phyloP scores from a whole-genome alignment of 805 yeast genomes.

The Wickerhamiella alocasiicola region DNA sequence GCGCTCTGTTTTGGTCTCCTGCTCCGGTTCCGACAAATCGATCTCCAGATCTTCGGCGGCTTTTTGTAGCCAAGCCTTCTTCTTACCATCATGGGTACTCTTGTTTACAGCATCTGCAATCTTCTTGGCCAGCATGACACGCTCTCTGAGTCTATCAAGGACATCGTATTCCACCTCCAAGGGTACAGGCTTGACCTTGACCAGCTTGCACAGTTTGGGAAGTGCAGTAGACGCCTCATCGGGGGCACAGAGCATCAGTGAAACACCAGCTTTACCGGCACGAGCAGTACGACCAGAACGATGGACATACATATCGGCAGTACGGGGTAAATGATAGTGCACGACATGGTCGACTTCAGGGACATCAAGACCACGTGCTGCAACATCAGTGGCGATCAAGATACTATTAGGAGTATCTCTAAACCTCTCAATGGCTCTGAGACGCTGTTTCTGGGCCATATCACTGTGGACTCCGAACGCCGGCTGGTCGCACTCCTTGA shows the following conservation, averaged over 20 bases:
- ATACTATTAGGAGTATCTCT: constrained; percentile 37
- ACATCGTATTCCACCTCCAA: constrained; percentile 70
- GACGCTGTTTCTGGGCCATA: constrained; percentile 88
- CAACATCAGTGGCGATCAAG: constrained; percentile 89
- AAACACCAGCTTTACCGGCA: constrained; percentile 88
- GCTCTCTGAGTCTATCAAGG: constrained; percentile 52
- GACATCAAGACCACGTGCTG: constrained; percentile 95
- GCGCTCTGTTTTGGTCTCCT: constrained; percentile 16
- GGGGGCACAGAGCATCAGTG: constrained; percentile 84
- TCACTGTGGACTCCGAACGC: constrained; percentile 78
- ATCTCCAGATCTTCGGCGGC: constrained; percentile 92
- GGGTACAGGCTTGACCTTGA: constrained; percentile 42
- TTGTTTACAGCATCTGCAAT: constrained; percentile 63
- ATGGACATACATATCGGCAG: constrained; percentile 90
- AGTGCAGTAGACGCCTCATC: constrained; percentile 87
- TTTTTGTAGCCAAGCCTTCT: constrained; percentile 67
- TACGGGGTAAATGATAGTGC: constrained; percentile 87
- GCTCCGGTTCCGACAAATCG: constrained; percentile 64
- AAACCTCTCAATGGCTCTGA: constrained; percentile 75
- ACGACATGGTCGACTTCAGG: constrained; percentile 85
- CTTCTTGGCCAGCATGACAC: constrained; percentile 57
- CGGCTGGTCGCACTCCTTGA: constrained; percentile 53
- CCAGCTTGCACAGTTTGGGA: constrained; percentile 50
- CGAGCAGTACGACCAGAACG: constrained; percentile 98
- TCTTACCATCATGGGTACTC: constrained; percentile 35